Base-by-base conservation (phyloP, 768 basidiomycete species). In the Boletus rufocinnamomeus region DNA sequence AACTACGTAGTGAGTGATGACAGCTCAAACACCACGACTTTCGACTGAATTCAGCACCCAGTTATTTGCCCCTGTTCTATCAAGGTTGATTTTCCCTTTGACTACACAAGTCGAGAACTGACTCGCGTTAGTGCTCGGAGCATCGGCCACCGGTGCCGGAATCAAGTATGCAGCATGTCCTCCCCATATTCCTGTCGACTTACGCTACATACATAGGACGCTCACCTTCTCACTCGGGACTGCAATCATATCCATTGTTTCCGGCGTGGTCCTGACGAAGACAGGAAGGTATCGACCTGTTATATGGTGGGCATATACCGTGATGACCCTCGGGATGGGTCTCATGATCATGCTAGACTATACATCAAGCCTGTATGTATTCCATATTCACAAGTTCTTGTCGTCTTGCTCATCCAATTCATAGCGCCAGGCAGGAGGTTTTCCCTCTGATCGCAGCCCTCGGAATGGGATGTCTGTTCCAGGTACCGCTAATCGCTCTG, bases 121-220 rank as follows among this genome's bases (percentile, higher is more conserved):
- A 72, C 30, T 2, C 9, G 38, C 19, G 19, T 38, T 37, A 71
- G 82, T 87, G 3, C 80, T 91, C 14, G 90, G 91, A 1, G 79
- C 88, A 0, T 87, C 87, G 10, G 88, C 90, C 6, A 91, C 88
- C 1, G 78, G 74, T 47, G 81, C 89, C 28, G 88, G 88, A 52
- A 79, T 91, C 23, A 77, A 82, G 88, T 86, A 69, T 70, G 30
- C 7, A 9, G 3, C 30, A 30, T 30, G 30, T 9, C 9, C 30
- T 30, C 30, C 30, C 7, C 9, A 76, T 7, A 4, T 28, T 34
- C 19, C 1, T 2, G 25, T 54, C n/a, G 17, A n/a, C 54, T 57
- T 30, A 67, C n/a, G 6, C 8, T 8, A 1, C n/a, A 9, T 43
- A 17, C 47, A 16, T 58, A 89, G 87, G 69, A 91, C 91, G 88